Evolutionary conservation across 1,284 basidiomycete species (phyloP).

Genomic region (Phellinidium pouzarii): DNA sequence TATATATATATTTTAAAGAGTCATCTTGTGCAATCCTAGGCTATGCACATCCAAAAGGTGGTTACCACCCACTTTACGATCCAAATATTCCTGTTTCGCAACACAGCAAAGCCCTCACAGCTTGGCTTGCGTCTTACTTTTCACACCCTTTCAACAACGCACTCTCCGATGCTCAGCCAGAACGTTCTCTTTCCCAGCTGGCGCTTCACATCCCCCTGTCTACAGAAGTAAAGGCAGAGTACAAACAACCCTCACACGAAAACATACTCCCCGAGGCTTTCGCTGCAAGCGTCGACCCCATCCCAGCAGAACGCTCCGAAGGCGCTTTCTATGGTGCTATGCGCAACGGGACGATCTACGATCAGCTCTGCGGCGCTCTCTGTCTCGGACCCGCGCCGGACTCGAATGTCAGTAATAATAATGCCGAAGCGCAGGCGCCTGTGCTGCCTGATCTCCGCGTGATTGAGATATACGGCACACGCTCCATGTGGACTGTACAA

Average conservation of each 20-base stretch:
- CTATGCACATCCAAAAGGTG: conserved; percentile 9
- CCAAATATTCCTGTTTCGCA: background rate
- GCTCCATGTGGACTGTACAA: conserved; percentile 18
- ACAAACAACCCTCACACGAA: conserved; percentile 1
- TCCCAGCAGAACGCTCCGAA: conserved; percentile 5
- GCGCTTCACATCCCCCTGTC: background rate
- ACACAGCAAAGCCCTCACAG: background rate
- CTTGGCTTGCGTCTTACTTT: conserved; percentile 13
- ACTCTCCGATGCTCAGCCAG: background rate
- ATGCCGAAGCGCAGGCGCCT: background rate
- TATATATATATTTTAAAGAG: background rate
- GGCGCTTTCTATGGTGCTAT: background rate
- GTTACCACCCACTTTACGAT: conserved; percentile 13
- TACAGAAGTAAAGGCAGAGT: background rate
- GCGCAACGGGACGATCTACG: background rate
- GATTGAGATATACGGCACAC: conserved; percentile 1
- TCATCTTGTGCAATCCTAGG: conserved; percentile 3
- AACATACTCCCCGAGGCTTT: conserved; percentile 9
- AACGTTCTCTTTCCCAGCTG: background rate
- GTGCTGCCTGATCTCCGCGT: conserved; percentile 6
- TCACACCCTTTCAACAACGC: conserved; percentile 6
- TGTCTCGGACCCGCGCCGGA: background rate
- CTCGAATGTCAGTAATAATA: background rate
- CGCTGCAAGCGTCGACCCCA: conserved; percentile 1
- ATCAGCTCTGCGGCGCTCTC: conserved; percentile 1